Conservation (phyloP, 1,139 yeast species). For the Blastobotrys raffinosifermentans region DNA sequence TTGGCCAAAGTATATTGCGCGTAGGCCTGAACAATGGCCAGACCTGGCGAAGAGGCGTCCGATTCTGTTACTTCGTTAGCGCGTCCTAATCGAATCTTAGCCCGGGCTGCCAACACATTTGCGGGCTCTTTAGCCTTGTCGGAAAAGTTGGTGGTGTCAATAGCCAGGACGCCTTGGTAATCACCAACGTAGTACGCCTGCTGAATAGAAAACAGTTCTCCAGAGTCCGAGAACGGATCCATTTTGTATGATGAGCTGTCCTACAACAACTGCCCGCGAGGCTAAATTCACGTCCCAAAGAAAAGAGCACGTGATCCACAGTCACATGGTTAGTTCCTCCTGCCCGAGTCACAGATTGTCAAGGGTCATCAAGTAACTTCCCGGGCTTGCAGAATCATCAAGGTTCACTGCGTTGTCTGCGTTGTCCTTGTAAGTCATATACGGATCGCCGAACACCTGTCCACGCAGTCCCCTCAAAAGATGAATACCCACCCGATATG, state of each 20-base stretch:
- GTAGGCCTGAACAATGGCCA: slow-evolving; percentile 18
- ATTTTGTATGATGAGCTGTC: slow-evolving; percentile 17
- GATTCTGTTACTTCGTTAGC: slow-evolving; percentile 27
- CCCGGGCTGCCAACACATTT: slow-evolving; percentile 31
- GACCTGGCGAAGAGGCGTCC: slow-evolving; percentile 18
- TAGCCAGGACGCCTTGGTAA: slow-evolving; percentile 29
- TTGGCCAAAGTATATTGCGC: slow-evolving; percentile 19
- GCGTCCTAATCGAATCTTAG: slow-evolving; percentile 33
- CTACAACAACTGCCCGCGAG: no score
- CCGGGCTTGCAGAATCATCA: no score
- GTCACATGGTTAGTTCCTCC: no score
- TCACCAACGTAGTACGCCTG: slow-evolving; percentile 39
- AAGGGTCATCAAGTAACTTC: no score
- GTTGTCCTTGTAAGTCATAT: no score
- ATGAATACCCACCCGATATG: no score
- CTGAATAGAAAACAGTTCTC: slow-evolving; percentile 34
- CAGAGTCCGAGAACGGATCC: slow-evolving; percentile 31
- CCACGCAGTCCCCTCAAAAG: no score
- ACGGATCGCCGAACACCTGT: no score
- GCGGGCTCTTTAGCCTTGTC: slow-evolving; percentile 27
- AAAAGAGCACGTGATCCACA: no score
- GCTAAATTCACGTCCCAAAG: no score
- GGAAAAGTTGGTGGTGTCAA: slow-evolving; percentile 24
- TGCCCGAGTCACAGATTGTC: no score
- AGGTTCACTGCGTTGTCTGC: no score